Base-by-base conservation (phyloP, 1,284 basidiomycete genomes). In the Cryptococcus maquisensis region DNA sequence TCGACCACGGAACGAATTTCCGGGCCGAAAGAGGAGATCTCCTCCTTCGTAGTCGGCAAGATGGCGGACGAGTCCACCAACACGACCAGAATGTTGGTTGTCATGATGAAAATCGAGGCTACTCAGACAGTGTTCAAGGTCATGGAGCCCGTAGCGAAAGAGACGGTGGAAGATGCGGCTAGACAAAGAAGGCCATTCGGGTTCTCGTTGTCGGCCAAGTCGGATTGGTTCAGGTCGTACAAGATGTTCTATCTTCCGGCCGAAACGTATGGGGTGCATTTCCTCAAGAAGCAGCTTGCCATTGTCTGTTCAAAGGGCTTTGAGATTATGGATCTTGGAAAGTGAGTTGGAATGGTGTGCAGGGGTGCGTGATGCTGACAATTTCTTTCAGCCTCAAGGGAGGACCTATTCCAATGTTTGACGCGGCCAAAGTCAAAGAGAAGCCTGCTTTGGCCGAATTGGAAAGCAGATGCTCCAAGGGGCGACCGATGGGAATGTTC, bases 81-180 rank as follows among this genome's bases (percentile, higher is more conserved):
- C 28, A 32, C 28, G 7, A 32, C 28, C 7, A 82, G 91, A 13
- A 95, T 92, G 0, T 79, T 96, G 20, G 87, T 98, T 8, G 86
- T 96, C 52, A 97, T 93, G 75, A 94, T 94, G 86, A 95, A 93
- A 81, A 90, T 88, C 78, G 93, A 88, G 78, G 90, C 91, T 83
- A 77, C 87, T 55, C 90, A 96, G 64, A 92, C 90, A 54, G 86
- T 95, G 41, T 96, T 98, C 80, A 86, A 90, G 52, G 90, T 93
- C 1, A 81, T 98, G 15, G 95, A 98, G 68, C 94, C 94, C 1
- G 87, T 97, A 8, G 80, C 87, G 6, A 90, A 86, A 64, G 87
- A 87, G 66, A 89, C 90, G 59, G 85, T 87, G 43, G 88, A 92
- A 68, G 41, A 88, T 82, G 56, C 82, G 81, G 5, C 82, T 82